These are phyloP conservation scores for Quercus lobata DNA, from an alignment of 331 rosid genomes.

Conservation along the genomic window DNA sequence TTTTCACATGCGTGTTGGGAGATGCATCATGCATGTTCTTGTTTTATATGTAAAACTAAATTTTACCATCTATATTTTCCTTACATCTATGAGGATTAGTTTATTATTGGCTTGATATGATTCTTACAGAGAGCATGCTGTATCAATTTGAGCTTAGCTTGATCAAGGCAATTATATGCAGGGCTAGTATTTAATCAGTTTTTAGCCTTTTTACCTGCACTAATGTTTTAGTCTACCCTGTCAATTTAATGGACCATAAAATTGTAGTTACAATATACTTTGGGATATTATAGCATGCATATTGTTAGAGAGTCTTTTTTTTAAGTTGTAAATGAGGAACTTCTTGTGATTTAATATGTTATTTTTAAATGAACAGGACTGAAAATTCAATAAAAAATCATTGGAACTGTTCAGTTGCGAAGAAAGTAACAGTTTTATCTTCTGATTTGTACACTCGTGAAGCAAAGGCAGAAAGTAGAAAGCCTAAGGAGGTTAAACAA, in stretches of 20 bases:
- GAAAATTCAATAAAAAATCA: conserved; percentile 43
- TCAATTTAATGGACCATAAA: background rate
- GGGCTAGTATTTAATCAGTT: no score
- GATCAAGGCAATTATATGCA: no score
- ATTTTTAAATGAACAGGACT: conserved; percentile 26
- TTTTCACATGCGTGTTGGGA: no score
- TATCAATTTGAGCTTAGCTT: no score
- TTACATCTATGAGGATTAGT: no score
- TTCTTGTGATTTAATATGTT: background rate
- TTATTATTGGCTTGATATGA: no score
- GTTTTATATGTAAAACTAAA: no score
- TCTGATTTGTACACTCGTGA: background rate
- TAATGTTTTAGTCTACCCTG: no score
- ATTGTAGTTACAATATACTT: background rate
- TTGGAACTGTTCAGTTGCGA: conserved; percentile 40
- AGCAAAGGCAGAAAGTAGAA: background rate
- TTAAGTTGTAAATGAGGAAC: background rate
- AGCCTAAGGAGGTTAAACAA: background rate
- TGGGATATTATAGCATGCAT: background rate
- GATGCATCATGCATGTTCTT: no score
- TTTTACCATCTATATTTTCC: no score
- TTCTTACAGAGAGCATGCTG: no score
- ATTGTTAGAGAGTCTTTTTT: background rate
- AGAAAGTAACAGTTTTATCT: conserved; percentile 4
- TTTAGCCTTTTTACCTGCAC: no score